Conservation (phyloP, 2,329 filamentous ascomycete genomes). For the Penicillium occitanis region DNA sequence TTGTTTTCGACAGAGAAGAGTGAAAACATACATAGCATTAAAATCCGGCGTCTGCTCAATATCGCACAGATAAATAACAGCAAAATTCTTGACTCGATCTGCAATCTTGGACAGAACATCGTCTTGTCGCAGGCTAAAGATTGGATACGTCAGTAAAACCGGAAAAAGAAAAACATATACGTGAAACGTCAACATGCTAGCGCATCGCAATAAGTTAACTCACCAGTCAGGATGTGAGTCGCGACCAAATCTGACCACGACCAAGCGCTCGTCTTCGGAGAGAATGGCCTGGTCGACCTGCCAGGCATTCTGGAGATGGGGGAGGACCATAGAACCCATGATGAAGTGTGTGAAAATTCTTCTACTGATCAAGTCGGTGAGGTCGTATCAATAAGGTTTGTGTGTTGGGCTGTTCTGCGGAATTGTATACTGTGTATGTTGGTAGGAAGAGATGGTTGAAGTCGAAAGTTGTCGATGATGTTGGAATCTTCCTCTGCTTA, state of each 20-base stretch:
- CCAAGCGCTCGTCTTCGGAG: constrained; percentile 74
- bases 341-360: constrained; percentile 20
- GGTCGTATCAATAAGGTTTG: too few species aligned
- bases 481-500: constrained; percentile 2
- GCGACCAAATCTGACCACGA: constrained; percentile 89
- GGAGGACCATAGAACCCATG: constrained; percentile 86
- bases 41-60: constrained; percentile 89
- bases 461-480: constrained; percentile 2
- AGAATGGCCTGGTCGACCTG: constrained; percentile 97
- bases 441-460: neutral
- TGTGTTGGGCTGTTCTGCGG: neutral
- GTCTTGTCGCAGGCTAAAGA: constrained; percentile 67
- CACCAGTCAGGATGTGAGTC: constrained; percentile 75
- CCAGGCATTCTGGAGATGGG: constrained; percentile 89
- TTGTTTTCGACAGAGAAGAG: neutral
- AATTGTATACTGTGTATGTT: neutral
- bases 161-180: neutral
- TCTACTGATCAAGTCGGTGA: too few species aligned
- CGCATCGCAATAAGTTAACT: neutral
- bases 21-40: constrained; percentile 77
- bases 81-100: constrained; percentile 76
- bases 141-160: constrained; percentile 23
- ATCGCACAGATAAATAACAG: constrained; percentile 85
- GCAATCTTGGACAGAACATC: constrained; percentile 94
- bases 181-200: neutral